Conservation (phyloP, 164 flowering plant species). For the Sedum album region DNA sequence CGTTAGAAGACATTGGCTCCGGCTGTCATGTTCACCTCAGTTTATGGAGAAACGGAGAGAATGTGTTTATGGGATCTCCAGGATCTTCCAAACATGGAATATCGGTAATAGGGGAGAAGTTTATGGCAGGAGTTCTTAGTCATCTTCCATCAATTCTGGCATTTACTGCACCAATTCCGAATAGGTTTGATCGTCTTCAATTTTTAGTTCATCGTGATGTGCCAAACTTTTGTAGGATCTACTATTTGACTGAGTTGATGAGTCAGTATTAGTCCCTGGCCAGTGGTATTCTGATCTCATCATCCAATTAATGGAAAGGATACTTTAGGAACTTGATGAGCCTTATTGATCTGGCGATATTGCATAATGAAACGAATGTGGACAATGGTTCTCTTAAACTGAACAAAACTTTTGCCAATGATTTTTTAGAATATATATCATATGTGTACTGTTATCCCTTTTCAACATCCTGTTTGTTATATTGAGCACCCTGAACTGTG, state of each 20-base stretch:
- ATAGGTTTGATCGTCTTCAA: conserved; percentile 41
- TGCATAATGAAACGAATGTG: background rate
- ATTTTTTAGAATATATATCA: background rate
- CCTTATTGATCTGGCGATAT: background rate
- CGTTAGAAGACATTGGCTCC: conserved; percentile 72
- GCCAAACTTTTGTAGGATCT: background rate
- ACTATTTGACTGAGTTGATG: background rate
- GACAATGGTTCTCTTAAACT: background rate
- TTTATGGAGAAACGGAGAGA: conserved; percentile 66
- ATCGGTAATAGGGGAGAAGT: conserved; percentile 67
- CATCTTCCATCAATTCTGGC: conserved; percentile 91
- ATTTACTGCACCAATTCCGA: conserved; percentile 88
- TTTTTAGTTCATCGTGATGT: background rate
- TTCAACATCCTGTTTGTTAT: background rate
- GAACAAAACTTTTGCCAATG: background rate
- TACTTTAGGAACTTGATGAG: no score
- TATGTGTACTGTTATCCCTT: background rate
- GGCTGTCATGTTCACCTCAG: conserved; percentile 96
- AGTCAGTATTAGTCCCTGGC: background rate
- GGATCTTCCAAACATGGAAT: conserved; percentile 62
- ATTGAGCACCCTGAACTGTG: background rate
- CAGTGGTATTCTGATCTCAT: no score
- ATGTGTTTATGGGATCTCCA: conserved; percentile 67
- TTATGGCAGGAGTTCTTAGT: conserved; percentile 87
- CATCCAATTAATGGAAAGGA: no score